Evolutionary conservation across 768 basidiomycete genomes (phyloP).

Genomic region (Rhizopogon roseolus): DNA sequence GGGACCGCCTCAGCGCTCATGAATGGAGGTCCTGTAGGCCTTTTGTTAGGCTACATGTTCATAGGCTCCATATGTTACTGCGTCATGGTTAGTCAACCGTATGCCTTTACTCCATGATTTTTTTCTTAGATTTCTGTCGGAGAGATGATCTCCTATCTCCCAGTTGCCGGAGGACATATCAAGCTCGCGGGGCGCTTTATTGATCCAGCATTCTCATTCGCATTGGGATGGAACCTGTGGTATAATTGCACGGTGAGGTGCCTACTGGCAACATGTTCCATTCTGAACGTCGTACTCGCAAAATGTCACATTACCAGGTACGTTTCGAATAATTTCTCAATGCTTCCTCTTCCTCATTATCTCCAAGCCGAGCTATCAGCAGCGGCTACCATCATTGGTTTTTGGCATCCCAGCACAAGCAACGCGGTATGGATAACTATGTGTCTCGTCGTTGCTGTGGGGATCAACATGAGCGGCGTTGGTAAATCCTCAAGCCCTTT

Average conservation of each 20-base stretch:
- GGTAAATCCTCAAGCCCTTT: constrained; percentile 17
- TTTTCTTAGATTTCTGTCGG: constrained; percentile 26
- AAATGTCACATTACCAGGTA: constrained; percentile 23
- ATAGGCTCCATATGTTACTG: constrained; percentile 33
- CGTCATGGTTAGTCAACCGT: constrained; percentile 32
- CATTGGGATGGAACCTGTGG: constrained; percentile 40
- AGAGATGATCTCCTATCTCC: constrained; percentile 43
- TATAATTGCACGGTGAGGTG: constrained; percentile 28
- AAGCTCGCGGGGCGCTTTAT: constrained; percentile 44
- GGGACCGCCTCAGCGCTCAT: constrained; percentile 29
- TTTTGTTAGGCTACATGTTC: constrained; percentile 37
- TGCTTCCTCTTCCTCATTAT: constrained; percentile 12
- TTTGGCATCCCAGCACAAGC: constrained; percentile 36
- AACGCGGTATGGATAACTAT: constrained; percentile 50
- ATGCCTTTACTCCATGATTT: neutral
- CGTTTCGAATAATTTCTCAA: neutral
- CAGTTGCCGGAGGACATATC: constrained; percentile 43
- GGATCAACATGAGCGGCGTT: constrained; percentile 39
- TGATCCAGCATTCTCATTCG: constrained; percentile 39
- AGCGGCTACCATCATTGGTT: constrained; percentile 45
- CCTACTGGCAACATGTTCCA: constrained; percentile 3
- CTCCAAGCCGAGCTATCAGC: constrained; percentile 42
- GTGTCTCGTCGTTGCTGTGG: constrained; percentile 44
- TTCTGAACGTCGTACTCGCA: neutral
- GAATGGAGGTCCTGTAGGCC: constrained; percentile 43